Evolutionary conservation across 306 rosid genomes (phyloP), one percentile per base, ranked within the genome.

Genomic region (Quercus mongolica): DNA sequence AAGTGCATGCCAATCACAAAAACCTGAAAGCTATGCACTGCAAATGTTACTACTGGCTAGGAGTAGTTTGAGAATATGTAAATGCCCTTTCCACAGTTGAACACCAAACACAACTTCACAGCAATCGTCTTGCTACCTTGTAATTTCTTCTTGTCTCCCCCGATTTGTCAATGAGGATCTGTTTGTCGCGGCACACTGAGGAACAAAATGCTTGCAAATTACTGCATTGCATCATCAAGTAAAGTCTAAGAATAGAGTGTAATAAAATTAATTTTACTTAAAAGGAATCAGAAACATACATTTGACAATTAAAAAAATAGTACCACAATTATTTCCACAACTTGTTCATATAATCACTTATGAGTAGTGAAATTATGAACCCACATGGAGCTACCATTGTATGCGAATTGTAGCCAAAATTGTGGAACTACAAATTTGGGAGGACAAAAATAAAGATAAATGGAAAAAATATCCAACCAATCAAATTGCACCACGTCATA

Each of bases 161-260:
- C 20, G 31, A 6, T 9, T 41, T 64, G 63, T 71, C 86, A 18
- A 35, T 55, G 35, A 18, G 15, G 15, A 83, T 63, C 30, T 69
- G 83, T 41, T 54, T 20, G 44, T 30, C 58, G 38, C 83, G 81
- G 75, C 86, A 83, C 31, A 26, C 70, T 0, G 31, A 54, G 12
- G 78, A 61, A 49, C 86, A 83, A 12, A 83, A 83, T 8, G 83
- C 86, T 7, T 56, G 64, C 57, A 83, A 75, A 20, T 21, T 28
- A 6, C 86, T 83, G 83, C 80, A 75, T 41, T 75, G 11, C 79
- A 74, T 68, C 35, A 10, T 20, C 46, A 72, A 33, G 6, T 3
- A 67, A 46, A 67, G 7, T 67, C 52, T 67, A 17, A 67, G 25
- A 19, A 31, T 11, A 33, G 3, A 65, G 71, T 38, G 30, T 18